Evolutionary conservation across 2,329 filamentous ascomycete genomes (phyloP).

Genomic region (Amylocarpus encephaloides): DNA sequence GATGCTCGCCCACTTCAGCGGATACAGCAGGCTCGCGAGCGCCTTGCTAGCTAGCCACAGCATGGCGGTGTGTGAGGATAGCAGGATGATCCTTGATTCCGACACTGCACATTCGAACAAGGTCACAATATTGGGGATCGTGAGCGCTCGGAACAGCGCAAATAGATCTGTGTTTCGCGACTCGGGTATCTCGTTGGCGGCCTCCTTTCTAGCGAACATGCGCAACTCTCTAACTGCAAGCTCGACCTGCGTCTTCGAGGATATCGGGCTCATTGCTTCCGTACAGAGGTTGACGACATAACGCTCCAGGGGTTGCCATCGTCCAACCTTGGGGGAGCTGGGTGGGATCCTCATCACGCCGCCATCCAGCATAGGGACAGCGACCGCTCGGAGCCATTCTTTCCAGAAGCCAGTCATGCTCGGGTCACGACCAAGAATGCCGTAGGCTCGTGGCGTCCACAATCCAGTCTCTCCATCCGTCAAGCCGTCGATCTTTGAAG

Average conservation of each 20-base stretch:
- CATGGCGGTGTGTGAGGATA: conserved; percentile 96
- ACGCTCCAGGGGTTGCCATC: conserved; percentile 93
- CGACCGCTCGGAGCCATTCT: conserved; percentile 88
- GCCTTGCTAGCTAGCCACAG: conserved; percentile 86
- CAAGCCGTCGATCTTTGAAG: conserved; percentile 93
- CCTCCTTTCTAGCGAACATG: conserved; percentile 88
- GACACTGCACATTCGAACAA: conserved; percentile 89
- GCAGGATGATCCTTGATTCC: conserved; percentile 90
- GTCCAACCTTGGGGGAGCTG: conserved; percentile 82
- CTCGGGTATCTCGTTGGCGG: conserved; percentile 84
- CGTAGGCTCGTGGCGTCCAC: conserved; percentile 92
- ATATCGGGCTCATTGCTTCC: conserved; percentile 85
- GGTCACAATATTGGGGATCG: conserved; percentile 84
- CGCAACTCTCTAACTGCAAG: conserved; percentile 82
- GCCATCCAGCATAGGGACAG: conserved; percentile 94
- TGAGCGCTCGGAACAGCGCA: conserved; percentile 82
- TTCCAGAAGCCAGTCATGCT: conserved; percentile 93
- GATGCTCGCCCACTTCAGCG: conserved; percentile 86
- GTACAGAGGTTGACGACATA: conserved; percentile 97
- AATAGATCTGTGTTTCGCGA: conserved; percentile 89
- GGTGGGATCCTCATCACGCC: conserved; percentile 74
- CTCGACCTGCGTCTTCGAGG: conserved; percentile 94
- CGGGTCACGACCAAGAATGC: conserved; percentile 78
- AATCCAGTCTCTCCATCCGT: conserved; percentile 93
- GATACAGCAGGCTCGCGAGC: conserved; percentile 79